A percentile compares a stretch with the other conserved stretches of the same genome.
phyloP scores from a whole-genome alignment of 2,329 filamentous ascomycete genomes.

The Diaporthe batatas region DNA sequence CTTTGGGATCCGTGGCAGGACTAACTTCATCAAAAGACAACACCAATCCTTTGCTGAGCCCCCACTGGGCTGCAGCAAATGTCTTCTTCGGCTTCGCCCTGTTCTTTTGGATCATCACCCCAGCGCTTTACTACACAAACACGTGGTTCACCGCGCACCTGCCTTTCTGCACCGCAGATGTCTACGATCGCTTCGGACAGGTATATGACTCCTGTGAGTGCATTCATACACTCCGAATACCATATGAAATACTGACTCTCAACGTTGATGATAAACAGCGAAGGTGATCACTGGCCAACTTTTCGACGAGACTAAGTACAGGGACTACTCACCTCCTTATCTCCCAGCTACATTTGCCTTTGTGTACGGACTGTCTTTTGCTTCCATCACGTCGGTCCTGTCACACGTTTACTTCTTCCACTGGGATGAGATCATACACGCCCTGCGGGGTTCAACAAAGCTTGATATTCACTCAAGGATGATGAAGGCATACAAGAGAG shows the following conservation, averaged over 20 bases:
- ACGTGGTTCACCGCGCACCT: slow-evolving; percentile 66
- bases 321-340: slow-evolving; percentile 65
- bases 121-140: slow-evolving; percentile 62
- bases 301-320: slow-evolving; percentile 63
- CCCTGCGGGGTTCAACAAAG: slow-evolving; percentile 47
- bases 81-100: slow-evolving; percentile 57
- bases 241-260: not conserved
- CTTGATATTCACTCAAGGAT: slow-evolving; percentile 59
- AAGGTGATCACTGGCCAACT: slow-evolving; percentile 60
- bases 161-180: slow-evolving; percentile 64
- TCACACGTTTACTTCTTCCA: slow-evolving; percentile 73
- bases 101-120: slow-evolving; percentile 62
- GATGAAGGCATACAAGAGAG: slow-evolving; percentile 55
- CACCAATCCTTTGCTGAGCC: slow-evolving; percentile 56
- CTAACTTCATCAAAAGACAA: slow-evolving; percentile 46
- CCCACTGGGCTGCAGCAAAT: slow-evolving; percentile 62
- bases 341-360: slow-evolving; percentile 59
- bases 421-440: slow-evolving; percentile 60
- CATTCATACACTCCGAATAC: not conserved
- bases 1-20: no score
- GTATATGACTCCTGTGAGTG: slow-evolving; percentile 58
- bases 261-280: slow-evolving; percentile 34
- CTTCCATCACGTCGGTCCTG: slow-evolving; percentile 50
- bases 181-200: slow-evolving; percentile 65
- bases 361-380: slow-evolving; percentile 50